Base-by-base conservation (phyloP, 345 rosid species). In the Abelmoschus esculentus region DNA sequence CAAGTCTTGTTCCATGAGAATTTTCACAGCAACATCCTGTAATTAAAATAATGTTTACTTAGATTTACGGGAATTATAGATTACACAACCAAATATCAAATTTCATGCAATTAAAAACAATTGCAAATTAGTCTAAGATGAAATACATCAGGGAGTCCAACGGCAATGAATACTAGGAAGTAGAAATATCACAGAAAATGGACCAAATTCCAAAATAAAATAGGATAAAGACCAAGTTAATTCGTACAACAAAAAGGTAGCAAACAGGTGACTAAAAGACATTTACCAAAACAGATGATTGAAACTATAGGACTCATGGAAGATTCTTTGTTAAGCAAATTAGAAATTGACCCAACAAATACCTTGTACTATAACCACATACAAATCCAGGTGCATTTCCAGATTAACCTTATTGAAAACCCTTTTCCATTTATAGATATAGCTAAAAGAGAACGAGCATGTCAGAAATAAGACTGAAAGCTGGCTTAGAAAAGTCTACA, bases 1-100 rank as follows among this genome's bases (percentile, higher is more conserved):
- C 75, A 85, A 86, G 67, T 92, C 99, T 84, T 96, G 99, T 77
- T 92, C 99, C 99, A 96, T 96, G 77, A 96, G 98, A 80, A 92
- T 90, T 87, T 96, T 96, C 85, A 96, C 99, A 22, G 99, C 99
- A 78, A 96, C 99, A 80, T 96, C 98, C 99, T 96, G 85, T 36
- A 77, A 59, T 76, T 75, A 73, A 72, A 49, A 49, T 66, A 49
- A 66, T 49, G 42, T 49, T 49, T n/a, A 49, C 17, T 66, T 8
- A 2, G 58, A 66, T 29, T 34, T 28, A 15, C 22, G 49, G 15
- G 57, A 47, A 47, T 47, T 50, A 9, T 4, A 18, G n/a, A 4
- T 8, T 29, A 66, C 15, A 50, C 26, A 9, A 15, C 42, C 58
- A 49, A 29, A 47, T 17, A 49, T 66, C 61, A 49, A 17, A 69